Evolutionary conservation across 164 flowering plant species (phyloP), one percentile per base, ranked within the genome.

Genomic region (Aristolochia californica): DNA sequence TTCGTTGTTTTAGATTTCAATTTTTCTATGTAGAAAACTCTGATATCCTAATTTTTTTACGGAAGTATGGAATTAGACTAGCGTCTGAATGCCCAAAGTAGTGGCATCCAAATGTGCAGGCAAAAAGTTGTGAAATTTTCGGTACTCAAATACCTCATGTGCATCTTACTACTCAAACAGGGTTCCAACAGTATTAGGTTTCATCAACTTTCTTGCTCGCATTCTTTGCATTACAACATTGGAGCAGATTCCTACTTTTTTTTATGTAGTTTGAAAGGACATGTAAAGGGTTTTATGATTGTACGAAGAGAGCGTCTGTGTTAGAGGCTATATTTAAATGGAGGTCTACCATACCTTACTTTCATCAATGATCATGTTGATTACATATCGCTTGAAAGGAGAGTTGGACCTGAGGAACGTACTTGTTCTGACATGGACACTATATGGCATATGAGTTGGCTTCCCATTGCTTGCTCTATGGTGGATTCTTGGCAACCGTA

Each of bases 381-480:
- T 57, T 78, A 77, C 66, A 71, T 74, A 21, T 76, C 79, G 80
- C 71, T 76, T 50, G 53, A 43, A 45, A 43, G 57, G 43, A 43
- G 45, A 27, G 53, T 44, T 34, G 16, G 40, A 47, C 63, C 49
- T 68, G 66, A 62, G 61, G 34, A 23, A 10, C 26, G 43, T 45
- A 55, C 25, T 27, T 58, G 45, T 61, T 51, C 11, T 1, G 48
- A 43, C 5, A 44, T 34, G 21, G 55, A 67, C 49, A 62, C 45
- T 15, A 67, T 54, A 21, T 24, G 66, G 49, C 26, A 17, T 60
- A 63, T 62, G 66, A 67, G 60, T 71, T 84, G 24, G 77, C 78
- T 34, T 44, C 66, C 14, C 88, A 84, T 64, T 80, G 85, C 68
- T 69, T 78, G 55, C 47, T 68, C 13, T 80, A 75, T 72, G 90